Percentiles rank a stretch among this genome's conserved stretches.
Conservation (phyloP, 139 green algal species). For the Chlorella sp. region DNA sequence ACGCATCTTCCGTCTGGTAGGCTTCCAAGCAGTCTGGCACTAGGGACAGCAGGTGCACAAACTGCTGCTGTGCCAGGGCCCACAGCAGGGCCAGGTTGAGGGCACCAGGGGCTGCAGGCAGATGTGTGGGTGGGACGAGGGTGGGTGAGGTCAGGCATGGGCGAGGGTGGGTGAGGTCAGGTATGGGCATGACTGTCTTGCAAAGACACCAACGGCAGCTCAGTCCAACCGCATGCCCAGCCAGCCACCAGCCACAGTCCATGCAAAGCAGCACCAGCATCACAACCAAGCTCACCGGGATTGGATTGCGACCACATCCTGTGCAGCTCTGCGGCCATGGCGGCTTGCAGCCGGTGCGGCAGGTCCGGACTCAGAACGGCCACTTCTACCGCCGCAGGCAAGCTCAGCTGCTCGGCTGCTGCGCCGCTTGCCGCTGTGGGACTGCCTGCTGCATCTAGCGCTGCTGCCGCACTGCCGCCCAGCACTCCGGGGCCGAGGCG, state of each 20-base stretch:
- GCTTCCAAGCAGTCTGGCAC: slow-evolving; percentile 32
- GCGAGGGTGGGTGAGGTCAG: neutral
- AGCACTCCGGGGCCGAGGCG: neutral
- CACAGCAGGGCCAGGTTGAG: slow-evolving; percentile 11
- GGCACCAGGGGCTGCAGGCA: neutral
- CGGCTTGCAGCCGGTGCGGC: slow-evolving; percentile 6
- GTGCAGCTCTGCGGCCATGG: slow-evolving; percentile 9
- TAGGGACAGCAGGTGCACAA: slow-evolving; percentile 25
- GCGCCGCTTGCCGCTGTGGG: neutral
- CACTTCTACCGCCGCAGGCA: neutral
- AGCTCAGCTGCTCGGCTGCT: no score
- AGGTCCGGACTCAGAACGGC: neutral
- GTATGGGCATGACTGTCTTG: no score
- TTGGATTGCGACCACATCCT: neutral
- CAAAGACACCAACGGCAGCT: neutral
- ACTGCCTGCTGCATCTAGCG: neutral
- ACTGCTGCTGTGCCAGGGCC: neutral
- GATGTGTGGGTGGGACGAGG: no score
- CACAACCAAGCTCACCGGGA: neutral
- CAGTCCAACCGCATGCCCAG: no score
- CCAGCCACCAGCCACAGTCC: no score
- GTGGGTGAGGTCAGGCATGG: neutral
- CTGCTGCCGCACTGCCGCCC: neutral
- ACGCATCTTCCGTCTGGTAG: slow-evolving; percentile 26
- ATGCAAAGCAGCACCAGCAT: no score